These are phyloP conservation scores for Penicillium simplicissimum DNA, from an alignment of 495 filamentous ascomycete genomes.

Conservation along the genomic window DNA sequence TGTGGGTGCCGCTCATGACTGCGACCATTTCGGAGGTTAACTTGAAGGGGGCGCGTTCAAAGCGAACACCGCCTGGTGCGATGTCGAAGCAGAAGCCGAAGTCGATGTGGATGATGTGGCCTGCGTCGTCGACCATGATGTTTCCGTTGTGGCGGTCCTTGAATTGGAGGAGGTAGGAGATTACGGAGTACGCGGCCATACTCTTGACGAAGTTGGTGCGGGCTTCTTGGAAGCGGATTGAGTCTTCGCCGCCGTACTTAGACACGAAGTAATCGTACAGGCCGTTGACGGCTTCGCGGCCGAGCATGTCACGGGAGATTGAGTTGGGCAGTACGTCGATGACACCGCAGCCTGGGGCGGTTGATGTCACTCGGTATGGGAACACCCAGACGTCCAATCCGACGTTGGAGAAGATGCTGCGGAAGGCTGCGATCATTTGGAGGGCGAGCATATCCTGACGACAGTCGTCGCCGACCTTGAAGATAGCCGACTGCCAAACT, in stretches of 20 bases:
- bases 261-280: constrained; percentile 97
- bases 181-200: constrained; percentile 99
- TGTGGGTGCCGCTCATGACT: constrained; percentile 83
- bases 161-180: constrained; percentile 95
- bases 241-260: constrained; percentile 95
- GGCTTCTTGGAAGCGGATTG: constrained; percentile 89
- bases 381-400: constrained; percentile 96
- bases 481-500: constrained; percentile 98
- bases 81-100: constrained; percentile 99
- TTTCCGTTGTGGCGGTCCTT: constrained; percentile 99
- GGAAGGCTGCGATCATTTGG: constrained; percentile 97
- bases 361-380: constrained; percentile 97
- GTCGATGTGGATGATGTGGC: constrained; percentile 98
- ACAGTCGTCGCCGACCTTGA: constrained; percentile 99
- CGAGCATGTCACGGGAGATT: constrained; percentile 97
- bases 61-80: constrained; percentile 91
- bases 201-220: constrained; percentile 98
- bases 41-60: constrained; percentile 98
- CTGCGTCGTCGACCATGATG: constrained; percentile 97
- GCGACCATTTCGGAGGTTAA: constrained; percentile 95
- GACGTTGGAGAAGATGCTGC: constrained; percentile 90
- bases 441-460: constrained; percentile 95
- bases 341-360: constrained; percentile 95
- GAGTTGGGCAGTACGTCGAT: constrained; percentile 97
- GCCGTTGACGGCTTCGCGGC: constrained; percentile 94